Evolutionary conservation across 371 early-diverging fungal species (phyloP), one percentile per base, ranked within the genome.

Genomic region (Sporodiniella umbellata): DNA sequence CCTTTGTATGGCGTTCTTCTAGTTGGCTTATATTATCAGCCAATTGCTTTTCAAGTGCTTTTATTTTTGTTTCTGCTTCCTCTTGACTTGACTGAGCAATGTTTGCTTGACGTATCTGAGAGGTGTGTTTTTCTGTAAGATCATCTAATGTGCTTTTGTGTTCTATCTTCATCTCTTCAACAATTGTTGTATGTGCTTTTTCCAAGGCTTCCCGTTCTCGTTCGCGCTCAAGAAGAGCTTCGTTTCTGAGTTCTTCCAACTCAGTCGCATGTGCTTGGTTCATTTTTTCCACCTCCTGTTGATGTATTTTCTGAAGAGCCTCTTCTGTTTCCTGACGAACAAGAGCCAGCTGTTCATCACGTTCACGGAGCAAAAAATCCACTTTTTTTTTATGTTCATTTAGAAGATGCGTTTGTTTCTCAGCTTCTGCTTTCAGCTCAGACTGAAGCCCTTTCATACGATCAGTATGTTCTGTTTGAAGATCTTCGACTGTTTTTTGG

Each of bases 301-400:
- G 51, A 42, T 63, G 64, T 0, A 63, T 49, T 17, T 31, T 33
- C n/a, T 45, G 48, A 2, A 63, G 33, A 8, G 64, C 64, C 37
- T 67, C 71, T 31, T 68, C 61, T 42, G 68, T 55, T 52, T 72
- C 72, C 19, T 58, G 54, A 37, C 60, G 65, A 45, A 72, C 65
- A 5, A 52, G 39, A 15, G 60, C 55, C 48, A 73, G 28, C 38
- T 62, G 51, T 14, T 62, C 43, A 17, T 62, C 64, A 12, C 58
- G 47, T 8, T 64, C 66, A 10, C 38, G 26, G 0, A 48, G 26
- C 8, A 73, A 26, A 1, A 19, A 23, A 12, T 62, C 60, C 17
- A 66, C 14, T 33, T 69, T 64, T 5, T 46, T 23, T 30, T 61
- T 55, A 33, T 73, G 63, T 24, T 66, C 48, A 19, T 51, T 33